Evolutionary conservation across 2,329 filamentous ascomycete genomes (phyloP).

Genomic region (Ophiocordyceps polyrhachis-furcata): DNA sequence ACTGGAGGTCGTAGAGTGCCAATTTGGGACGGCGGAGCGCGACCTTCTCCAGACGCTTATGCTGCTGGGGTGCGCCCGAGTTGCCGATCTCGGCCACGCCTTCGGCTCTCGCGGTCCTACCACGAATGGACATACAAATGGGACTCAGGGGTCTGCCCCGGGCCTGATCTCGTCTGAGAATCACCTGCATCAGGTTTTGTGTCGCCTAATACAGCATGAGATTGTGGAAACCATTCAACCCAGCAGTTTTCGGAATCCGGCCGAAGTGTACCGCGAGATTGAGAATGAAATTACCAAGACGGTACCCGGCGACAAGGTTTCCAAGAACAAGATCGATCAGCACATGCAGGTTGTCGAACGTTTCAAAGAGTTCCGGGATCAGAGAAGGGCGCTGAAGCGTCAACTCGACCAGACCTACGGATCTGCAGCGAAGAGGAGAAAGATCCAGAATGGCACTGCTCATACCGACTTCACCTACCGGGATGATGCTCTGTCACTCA

Average conservation of each 20-base stretch:
- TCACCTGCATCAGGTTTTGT: conserved; percentile 30
- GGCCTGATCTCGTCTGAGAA: conserved; percentile 23
- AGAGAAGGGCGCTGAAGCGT: conserved; percentile 31
- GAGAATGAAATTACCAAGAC: conserved; percentile 41
- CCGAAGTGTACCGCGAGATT: conserved; percentile 42
- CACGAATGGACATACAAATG: conserved; percentile 16
- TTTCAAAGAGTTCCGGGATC: conserved; percentile 33
- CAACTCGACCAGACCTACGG: conserved; percentile 25
- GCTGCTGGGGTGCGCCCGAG: conserved; percentile 56
- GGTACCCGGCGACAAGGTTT: conserved; percentile 20
- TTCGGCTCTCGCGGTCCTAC: conserved; percentile 25
- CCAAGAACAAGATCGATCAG: conserved; percentile 47
- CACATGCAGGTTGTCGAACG: conserved; percentile 34
- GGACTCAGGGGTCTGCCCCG: conserved; percentile 12
- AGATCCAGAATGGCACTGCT: conserved; percentile 28
- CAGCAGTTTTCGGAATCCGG: conserved; percentile 38
- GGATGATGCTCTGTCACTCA: conserved; percentile 27
- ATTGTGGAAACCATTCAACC: conserved; percentile 45
- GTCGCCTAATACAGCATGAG: conserved; percentile 41
- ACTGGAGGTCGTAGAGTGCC: conserved; percentile 51
- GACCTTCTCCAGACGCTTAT: conserved; percentile 59
- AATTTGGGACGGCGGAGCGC: conserved; percentile 56
- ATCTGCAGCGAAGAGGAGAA: conserved; percentile 30
- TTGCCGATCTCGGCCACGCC: conserved; percentile 49
- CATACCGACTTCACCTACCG: conserved; percentile 10